Conservation (phyloP, 805 yeast genomes). For the Yueomyces sinensis region DNA sequence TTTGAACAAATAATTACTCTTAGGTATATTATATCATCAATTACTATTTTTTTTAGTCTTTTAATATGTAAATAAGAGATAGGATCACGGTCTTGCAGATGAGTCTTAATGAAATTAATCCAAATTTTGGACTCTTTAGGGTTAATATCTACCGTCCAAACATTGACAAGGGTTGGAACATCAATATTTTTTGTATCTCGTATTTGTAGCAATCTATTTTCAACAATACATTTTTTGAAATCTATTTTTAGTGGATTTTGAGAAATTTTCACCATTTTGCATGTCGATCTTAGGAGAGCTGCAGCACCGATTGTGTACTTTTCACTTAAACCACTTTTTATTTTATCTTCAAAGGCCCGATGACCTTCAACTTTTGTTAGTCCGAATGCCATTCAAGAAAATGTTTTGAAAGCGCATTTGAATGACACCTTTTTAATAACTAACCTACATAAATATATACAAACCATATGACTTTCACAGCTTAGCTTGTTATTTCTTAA, state of each 20-base stretch:
- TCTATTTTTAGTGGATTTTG: conserved; percentile 29
- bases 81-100: conserved; percentile 17
- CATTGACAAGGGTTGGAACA: conserved; percentile 21
- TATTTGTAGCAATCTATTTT: conserved; percentile 34
- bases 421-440: no score
- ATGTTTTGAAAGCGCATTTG: no score
- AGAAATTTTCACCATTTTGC: conserved; percentile 27
- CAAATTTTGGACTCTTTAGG: conserved; percentile 24
- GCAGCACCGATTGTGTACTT: no score
- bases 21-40: conserved; percentile 1
- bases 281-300: no score
- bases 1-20: conserved; percentile 36
- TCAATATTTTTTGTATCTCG: conserved; percentile 13
- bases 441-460: no score
- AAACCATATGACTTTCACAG: no score
- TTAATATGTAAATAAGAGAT: conserved; percentile 31
- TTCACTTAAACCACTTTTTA: no score
- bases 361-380: no score
- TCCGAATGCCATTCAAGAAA: no score
- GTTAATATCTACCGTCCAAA: conserved; percentile 36
- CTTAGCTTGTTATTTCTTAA: no score
- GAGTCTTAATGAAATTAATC: conserved; percentile 17
- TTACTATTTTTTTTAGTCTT: conserved; percentile 31
- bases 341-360: no score
- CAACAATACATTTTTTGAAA: conserved; percentile 31